Percentiles rank a stretch among this genome's conserved stretches.
These are phyloP conservation scores for Nepenthes mirabilis DNA, from an alignment of 148 eudicot genomes.

Conservation along the genomic window DNA sequence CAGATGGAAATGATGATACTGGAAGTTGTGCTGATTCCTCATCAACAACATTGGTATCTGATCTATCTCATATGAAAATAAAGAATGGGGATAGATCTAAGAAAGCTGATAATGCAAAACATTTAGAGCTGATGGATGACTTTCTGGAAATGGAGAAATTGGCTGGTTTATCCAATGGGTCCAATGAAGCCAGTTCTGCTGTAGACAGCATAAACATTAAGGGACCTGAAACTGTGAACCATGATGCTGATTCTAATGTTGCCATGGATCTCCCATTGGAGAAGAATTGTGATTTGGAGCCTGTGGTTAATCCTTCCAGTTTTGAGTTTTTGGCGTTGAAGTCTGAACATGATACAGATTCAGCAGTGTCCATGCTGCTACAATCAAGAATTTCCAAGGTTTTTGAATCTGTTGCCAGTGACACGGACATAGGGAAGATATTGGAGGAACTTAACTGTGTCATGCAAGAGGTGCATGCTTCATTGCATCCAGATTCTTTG, in stretches of 20 bases:
- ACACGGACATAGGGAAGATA: conserved; percentile 37
- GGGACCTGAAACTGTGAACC: conserved; percentile 16
- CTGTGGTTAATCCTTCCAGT: conserved; percentile 10
- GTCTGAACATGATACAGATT: conserved; percentile 18
- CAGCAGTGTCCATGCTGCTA: conserved; percentile 29
- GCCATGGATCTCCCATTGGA: conserved; percentile 14
- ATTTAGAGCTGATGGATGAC: conserved; percentile 93
- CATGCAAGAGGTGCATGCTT: conserved; percentile 38
- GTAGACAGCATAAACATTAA: conserved; percentile 10
- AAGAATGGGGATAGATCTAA: conserved; percentile 37
- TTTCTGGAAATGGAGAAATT: conserved; percentile 98
- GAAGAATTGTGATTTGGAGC: conserved; percentile 10
- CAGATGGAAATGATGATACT: conserved; percentile 82
- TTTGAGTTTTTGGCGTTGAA: conserved; percentile 5
- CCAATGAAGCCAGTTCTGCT: conserved; percentile 21
- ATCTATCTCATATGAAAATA: conserved; percentile 38
- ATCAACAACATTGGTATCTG: conserved; percentile 51
- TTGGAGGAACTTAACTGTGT: conserved; percentile 43
- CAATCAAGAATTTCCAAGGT: conserved; percentile 46
- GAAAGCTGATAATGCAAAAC: conserved; percentile 49
- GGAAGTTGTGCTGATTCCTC: conserved; percentile 77
- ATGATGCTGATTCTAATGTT: conserved; percentile 9
- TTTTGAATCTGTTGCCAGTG: conserved; percentile 45
- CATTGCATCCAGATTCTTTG: conserved; percentile 21
- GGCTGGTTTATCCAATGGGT: conserved; percentile 45